phyloP scores from a whole-genome alignment of 495 filamentous ascomycete genomes.

The Lepraria neglecta region DNA sequence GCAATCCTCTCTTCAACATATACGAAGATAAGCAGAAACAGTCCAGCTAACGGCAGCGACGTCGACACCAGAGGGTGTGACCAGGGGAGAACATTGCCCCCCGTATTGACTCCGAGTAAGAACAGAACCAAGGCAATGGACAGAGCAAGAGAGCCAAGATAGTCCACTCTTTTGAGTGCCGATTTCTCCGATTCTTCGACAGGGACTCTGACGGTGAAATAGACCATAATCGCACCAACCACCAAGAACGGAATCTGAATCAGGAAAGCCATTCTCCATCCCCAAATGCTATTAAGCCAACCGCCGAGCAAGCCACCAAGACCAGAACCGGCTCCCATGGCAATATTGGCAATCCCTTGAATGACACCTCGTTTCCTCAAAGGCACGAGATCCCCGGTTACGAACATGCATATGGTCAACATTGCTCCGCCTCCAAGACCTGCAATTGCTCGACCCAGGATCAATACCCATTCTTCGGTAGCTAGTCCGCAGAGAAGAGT shows the following conservation, averaged over 20 bases:
- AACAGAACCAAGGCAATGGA: constrained; percentile 63
- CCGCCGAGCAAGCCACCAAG: constrained; percentile 73
- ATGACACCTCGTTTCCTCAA: constrained; percentile 72
- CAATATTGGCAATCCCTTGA: constrained; percentile 78
- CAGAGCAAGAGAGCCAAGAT: constrained; percentile 63
- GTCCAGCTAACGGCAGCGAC: constrained; percentile 57
- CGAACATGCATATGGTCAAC: constrained; percentile 71
- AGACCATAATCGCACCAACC: constrained; percentile 54
- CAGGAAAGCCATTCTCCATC: constrained; percentile 72
- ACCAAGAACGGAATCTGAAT: constrained; percentile 63
- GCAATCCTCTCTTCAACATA: constrained; percentile 63
- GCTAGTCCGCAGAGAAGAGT: constrained; percentile 82
- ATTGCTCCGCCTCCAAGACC: constrained; percentile 82
- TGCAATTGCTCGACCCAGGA: constrained; percentile 70
- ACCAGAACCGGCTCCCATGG: constrained; percentile 60
- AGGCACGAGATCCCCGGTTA: constrained; percentile 75
- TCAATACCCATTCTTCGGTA: constrained; percentile 55
- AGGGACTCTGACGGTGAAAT: constrained; percentile 61
- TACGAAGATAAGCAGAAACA: constrained; percentile 48
- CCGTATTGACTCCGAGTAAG: constrained; percentile 72
- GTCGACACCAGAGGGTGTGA: constrained; percentile 69
- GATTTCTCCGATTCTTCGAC: constrained; percentile 49
- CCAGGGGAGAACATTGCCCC: constrained; percentile 80
- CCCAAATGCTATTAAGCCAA: constrained; percentile 65
- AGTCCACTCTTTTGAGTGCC: constrained; percentile 61